phyloP scores from a whole-genome alignment of 2,329 filamentous ascomycete species.

The Botrytis byssoidea region DNA sequence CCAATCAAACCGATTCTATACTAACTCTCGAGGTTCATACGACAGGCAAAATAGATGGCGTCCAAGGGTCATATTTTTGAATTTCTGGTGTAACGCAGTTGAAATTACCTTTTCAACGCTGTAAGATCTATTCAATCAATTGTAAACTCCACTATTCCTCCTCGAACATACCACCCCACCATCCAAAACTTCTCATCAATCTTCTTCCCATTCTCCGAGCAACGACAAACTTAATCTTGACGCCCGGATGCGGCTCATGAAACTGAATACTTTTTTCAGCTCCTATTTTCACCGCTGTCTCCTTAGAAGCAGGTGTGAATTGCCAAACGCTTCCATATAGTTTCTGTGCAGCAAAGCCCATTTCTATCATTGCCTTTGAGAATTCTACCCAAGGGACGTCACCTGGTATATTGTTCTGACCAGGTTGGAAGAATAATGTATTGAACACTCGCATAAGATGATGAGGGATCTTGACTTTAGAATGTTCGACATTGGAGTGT shows the following conservation, averaged over 20 bases:
- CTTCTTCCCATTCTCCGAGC: neutral
- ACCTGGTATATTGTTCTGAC: neutral
- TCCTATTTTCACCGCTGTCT: neutral
- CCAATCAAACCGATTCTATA: neutral
- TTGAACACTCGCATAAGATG: neutral
- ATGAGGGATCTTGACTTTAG: neutral
- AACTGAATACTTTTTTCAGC: neutral
- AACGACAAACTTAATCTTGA: neutral
- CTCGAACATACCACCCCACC: neutral
- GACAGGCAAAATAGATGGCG: neutral
- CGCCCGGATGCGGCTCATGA: neutral
- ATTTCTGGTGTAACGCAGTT: neutral
- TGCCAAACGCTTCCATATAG: neutral
- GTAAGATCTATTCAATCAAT: neutral
- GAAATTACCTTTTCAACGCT: neutral
- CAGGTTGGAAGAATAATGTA: neutral
- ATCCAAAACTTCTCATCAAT: neutral
- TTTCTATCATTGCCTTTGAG: neutral
- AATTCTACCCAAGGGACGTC: neutral
- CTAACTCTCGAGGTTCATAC: rapidly evolving
- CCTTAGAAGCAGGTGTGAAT: neutral
- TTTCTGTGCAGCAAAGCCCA: neutral
- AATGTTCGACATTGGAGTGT: neutral
- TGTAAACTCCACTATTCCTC: neutral
- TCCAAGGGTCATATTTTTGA: neutral